Evolutionary conservation across 345 rosid species (phyloP).

Genomic region (Sisymbrium irio): DNA sequence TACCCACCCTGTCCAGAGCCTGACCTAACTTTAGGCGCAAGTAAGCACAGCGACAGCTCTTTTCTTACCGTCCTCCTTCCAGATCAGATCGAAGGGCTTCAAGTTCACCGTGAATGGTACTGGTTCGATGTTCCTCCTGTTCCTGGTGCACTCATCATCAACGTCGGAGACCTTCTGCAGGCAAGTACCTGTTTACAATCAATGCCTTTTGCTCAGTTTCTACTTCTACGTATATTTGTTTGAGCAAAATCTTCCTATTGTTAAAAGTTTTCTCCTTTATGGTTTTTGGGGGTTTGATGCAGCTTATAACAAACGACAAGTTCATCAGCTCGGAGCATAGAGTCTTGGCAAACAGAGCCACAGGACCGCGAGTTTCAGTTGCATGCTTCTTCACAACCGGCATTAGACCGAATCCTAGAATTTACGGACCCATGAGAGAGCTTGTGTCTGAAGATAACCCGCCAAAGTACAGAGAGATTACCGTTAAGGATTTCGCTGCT

Average conservation of each 20-base stretch:
- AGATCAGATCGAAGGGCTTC: slow-evolving; percentile 64
- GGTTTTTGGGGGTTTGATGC: background rate
- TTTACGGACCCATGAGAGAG: slow-evolving; percentile 45
- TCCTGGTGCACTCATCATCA: slow-evolving; percentile 53
- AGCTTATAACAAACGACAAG: slow-evolving; percentile 48
- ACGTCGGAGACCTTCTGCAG: slow-evolving; percentile 60
- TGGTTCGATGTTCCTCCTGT: slow-evolving; percentile 49
- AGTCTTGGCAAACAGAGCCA: slow-evolving; percentile 40
- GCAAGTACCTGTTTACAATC: slow-evolving; percentile 31
- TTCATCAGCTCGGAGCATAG: slow-evolving; percentile 45
- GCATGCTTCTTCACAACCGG: slow-evolving; percentile 44
- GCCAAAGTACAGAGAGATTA: slow-evolving; percentile 45
- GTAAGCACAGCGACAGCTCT: slow-evolving; percentile 44
- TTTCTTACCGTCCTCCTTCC: slow-evolving; percentile 58
- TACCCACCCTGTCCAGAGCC: slow-evolving; percentile 63
- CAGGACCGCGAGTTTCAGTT: slow-evolving; percentile 39
- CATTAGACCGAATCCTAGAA: slow-evolving; percentile 18
- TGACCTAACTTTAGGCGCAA: slow-evolving; percentile 48
- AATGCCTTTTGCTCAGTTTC: background rate
- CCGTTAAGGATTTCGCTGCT: slow-evolving; percentile 32
- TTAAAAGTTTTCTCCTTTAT: too few relatives aligned
- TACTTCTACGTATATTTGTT: background rate
- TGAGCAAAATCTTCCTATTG: too few relatives aligned
- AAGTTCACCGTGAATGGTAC: slow-evolving; percentile 36
- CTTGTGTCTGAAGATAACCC: slow-evolving; percentile 48